Conservation (phyloP, 2,329 filamentous ascomycete genomes). For the Fusarium anguioides region DNA sequence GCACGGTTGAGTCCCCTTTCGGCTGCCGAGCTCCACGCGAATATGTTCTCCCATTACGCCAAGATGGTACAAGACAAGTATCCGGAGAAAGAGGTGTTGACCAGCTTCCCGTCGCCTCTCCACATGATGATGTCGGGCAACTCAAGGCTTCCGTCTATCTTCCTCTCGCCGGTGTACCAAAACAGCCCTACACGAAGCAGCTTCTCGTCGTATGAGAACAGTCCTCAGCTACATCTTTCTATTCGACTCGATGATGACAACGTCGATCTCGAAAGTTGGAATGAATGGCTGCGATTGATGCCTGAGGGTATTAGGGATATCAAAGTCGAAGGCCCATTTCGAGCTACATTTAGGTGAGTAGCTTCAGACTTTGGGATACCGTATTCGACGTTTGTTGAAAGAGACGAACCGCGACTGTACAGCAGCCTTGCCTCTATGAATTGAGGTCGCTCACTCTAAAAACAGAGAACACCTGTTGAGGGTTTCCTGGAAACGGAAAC, state of each 20-base stretch:
- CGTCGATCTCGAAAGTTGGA: conserved; percentile 64
- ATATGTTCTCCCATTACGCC: conserved; percentile 63
- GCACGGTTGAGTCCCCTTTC: conserved; percentile 60
- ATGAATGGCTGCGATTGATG: conserved; percentile 69
- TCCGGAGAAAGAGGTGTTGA: conserved; percentile 59
- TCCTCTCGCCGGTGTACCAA: conserved; percentile 63
- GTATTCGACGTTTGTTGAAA: conserved; percentile 4
- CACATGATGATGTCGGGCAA: conserved; percentile 67
- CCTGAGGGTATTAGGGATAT: conserved; percentile 67
- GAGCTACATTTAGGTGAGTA: conserved; percentile 44
- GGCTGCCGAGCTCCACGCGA: conserved; percentile 65
- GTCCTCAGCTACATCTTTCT: conserved; percentile 61
- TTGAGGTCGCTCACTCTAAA: conserved; percentile 16
- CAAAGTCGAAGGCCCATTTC: conserved; percentile 64
- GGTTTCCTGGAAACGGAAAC: conserved; percentile 34
- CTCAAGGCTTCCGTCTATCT: conserved; percentile 65
- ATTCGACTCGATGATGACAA: conserved; percentile 63
- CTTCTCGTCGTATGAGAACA: conserved; percentile 56
- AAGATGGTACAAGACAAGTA: conserved; percentile 62
- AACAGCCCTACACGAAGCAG: conserved; percentile 53
- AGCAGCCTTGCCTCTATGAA: conserved; percentile 15
- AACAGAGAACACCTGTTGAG: conserved; percentile 11
- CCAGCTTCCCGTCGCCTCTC: conserved; percentile 64
- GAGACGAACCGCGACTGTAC: conserved; percentile 1
- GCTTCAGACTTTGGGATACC: neutral